phyloP scores from a whole-genome alignment of 345 rosid species.

The Combretum micranthum region DNA sequence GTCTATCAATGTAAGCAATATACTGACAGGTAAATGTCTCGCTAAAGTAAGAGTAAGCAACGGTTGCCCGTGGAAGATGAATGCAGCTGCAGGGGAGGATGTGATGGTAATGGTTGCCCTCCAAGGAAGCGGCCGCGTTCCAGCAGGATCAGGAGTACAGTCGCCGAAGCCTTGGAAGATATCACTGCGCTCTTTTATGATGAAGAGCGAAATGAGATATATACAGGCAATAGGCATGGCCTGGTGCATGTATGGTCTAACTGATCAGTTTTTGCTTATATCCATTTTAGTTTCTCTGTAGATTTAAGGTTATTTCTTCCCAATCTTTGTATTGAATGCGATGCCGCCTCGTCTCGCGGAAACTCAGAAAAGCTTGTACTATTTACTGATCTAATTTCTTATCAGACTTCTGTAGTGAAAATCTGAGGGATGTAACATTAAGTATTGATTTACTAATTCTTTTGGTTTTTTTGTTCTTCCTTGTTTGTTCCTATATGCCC shows the following conservation, averaged over 20 bases:
- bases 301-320: constrained; percentile 3
- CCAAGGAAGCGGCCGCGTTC: constrained; percentile 12
- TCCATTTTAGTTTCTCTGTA: neutral
- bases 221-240: constrained; percentile 63
- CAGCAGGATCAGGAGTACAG: constrained; percentile 41
- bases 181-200: constrained; percentile 73
- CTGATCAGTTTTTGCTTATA: constrained; percentile 9
- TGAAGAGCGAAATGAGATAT: constrained; percentile 72
- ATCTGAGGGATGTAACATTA: neutral
- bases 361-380: neutral
- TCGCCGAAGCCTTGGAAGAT: constrained; percentile 66
- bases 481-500: too few species aligned
- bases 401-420: too few species aligned
- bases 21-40: constrained; percentile 60
- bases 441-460: neutral
- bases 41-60: constrained; percentile 54
- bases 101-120: constrained; percentile 15
- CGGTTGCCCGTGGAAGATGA: constrained; percentile 23
- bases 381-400: neutral
- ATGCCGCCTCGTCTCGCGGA: constrained; percentile 2
- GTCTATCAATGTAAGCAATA: constrained; percentile 62
- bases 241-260: constrained; percentile 76
- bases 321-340: constrained; percentile 5
- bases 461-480: neutral
- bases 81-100: constrained; percentile 21